Conservation (phyloP, 352 stramenopile genomes). For the Phytophthora pistaciae region DNA sequence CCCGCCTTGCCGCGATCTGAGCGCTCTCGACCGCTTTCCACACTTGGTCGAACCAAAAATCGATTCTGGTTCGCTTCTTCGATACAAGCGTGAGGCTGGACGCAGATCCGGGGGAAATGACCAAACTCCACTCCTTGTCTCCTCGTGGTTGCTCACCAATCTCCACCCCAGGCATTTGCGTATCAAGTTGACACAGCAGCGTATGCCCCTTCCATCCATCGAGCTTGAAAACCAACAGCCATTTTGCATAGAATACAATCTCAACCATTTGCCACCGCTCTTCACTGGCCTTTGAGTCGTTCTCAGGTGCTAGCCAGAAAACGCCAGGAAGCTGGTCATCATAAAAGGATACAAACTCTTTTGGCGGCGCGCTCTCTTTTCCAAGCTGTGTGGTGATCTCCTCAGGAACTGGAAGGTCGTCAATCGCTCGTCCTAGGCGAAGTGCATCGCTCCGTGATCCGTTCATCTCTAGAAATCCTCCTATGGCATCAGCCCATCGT, state of each 20-base stretch:
- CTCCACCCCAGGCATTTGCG: slow-evolving; percentile 23
- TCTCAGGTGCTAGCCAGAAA: slow-evolving; percentile 45
- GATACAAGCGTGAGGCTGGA: slow-evolving; percentile 38
- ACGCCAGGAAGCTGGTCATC: slow-evolving; percentile 57
- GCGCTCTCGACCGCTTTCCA: slow-evolving; percentile 46
- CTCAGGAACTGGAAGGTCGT: slow-evolving; percentile 34
- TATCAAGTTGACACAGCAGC: slow-evolving; percentile 36
- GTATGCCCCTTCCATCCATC: slow-evolving; percentile 49
- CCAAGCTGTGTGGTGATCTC: slow-evolving; percentile 29
- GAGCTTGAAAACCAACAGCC: slow-evolving; percentile 51
- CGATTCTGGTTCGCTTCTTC: slow-evolving; percentile 55
- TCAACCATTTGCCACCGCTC: slow-evolving; percentile 52
- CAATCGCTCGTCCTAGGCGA: slow-evolving; percentile 23
- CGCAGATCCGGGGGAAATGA: slow-evolving; percentile 26
- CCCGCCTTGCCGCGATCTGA: slow-evolving; percentile 14
- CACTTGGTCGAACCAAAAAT: slow-evolving; percentile 72
- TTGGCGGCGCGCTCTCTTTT: slow-evolving; percentile 12
- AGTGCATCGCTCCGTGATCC: slow-evolving; percentile 37
- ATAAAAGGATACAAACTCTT: slow-evolving; percentile 53
- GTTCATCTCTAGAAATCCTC: slow-evolving; percentile 47
- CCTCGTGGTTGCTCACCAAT: slow-evolving; percentile 38
- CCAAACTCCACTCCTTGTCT: slow-evolving; percentile 54
- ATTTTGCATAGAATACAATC: slow-evolving; percentile 44
- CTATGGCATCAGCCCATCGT: slow-evolving; percentile 42
- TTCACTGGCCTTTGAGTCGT: slow-evolving; percentile 7